phyloP scores from a whole-genome alignment of 2,329 filamentous ascomycete species.

The Plectosphaerella cucumerina region DNA sequence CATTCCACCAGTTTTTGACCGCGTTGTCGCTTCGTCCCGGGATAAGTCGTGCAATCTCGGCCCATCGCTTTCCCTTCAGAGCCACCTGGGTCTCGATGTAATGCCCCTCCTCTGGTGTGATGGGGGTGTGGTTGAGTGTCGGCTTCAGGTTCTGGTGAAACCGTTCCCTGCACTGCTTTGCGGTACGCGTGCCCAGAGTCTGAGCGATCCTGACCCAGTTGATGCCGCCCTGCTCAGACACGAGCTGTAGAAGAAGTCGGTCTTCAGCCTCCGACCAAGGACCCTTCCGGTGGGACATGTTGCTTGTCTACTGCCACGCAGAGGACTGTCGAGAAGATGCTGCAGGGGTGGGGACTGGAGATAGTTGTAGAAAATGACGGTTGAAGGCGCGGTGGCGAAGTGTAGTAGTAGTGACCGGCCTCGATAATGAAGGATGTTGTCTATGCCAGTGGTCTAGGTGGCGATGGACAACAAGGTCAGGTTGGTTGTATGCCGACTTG shows the following conservation, averaged over 20 bases:
- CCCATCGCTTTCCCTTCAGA: slow-evolving; percentile 84
- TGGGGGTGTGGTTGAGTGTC: slow-evolving; percentile 67
- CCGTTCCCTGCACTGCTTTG: slow-evolving; percentile 92
- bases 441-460: neutral
- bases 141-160: slow-evolving; percentile 92
- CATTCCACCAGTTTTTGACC: slow-evolving; percentile 98
- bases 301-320: no score
- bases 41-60: slow-evolving; percentile 80
- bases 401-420: no score
- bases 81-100: slow-evolving; percentile 74
- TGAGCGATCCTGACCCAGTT: slow-evolving; percentile 90
- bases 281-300: slow-evolving; percentile 47
- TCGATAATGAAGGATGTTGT: no score
- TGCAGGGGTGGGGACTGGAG: no score
- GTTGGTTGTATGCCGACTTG: neutral
- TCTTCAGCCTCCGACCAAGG: slow-evolving; percentile 83
- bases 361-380: no score
- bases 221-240: slow-evolving; percentile 66
- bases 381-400: no score
- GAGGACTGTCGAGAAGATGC: no score
- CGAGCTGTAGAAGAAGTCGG: slow-evolving; percentile 62
- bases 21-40: slow-evolving; percentile 88
- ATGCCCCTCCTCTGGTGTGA: slow-evolving; percentile 64
- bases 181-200: slow-evolving; percentile 70
- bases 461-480: neutral